These are phyloP conservation scores for Gaertneriomyces sp. DNA, from an alignment of 192 early-diverging fungal species.

Conservation along the genomic window DNA sequence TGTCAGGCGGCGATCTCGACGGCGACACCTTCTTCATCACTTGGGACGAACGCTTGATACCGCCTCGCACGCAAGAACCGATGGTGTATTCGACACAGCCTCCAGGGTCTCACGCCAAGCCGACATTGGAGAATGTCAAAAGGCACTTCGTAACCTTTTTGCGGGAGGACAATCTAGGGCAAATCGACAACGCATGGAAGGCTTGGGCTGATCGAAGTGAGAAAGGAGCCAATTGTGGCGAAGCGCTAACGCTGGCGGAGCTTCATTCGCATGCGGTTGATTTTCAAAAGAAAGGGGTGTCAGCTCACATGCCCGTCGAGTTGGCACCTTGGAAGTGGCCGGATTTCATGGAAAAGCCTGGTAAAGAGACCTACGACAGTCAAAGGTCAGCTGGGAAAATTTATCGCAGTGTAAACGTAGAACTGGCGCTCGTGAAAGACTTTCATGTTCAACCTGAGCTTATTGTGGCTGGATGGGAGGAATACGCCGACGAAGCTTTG, in stretches of 20 bases:
- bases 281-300: constrained; percentile 63
- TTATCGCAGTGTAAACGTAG: constrained; percentile 42
- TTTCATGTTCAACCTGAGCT: constrained; percentile 38
- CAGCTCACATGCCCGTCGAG: constrained; percentile 45
- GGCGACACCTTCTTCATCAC: constrained; percentile 62
- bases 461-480: constrained; percentile 44
- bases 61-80: constrained; percentile 6
- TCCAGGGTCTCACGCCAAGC: neutral
- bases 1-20: constrained; percentile 78
- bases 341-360: constrained; percentile 70
- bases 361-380: constrained; percentile 51
- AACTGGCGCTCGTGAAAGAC: constrained; percentile 45
- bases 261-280: constrained; percentile 73
- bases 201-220: constrained; percentile 51
- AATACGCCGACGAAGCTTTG: constrained; percentile 51
- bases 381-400: constrained; percentile 52
- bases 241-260: constrained; percentile 59
- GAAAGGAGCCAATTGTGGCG: constrained; percentile 46
- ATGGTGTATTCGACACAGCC: constrained; percentile 19
- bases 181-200: constrained; percentile 67
- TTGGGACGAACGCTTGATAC: constrained; percentile 29
- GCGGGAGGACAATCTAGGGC: constrained; percentile 59
- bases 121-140: constrained; percentile 10
- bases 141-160: constrained; percentile 69
- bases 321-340: constrained; percentile 50